Conservation (phyloP, 2,329 filamentous ascomycete genomes). For the Aspergillus novofumigatus region DNA sequence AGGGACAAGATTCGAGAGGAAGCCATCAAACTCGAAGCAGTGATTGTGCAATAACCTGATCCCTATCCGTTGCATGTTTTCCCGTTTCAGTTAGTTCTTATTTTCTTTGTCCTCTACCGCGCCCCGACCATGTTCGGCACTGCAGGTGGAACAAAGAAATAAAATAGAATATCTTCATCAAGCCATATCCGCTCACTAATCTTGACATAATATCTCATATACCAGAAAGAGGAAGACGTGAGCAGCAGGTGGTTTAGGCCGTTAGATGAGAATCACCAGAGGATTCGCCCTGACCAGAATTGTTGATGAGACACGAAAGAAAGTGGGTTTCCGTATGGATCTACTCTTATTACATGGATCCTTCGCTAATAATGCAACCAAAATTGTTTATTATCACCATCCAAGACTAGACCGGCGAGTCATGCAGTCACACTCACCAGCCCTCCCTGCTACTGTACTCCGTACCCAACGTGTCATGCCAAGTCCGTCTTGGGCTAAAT, state of each 20-base stretch:
- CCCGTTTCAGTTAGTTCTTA: not conserved
- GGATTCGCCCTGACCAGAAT: slow-evolving; percentile 1
- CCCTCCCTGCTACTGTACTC: not conserved
- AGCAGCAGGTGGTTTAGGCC: not conserved
- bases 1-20: not conserved
- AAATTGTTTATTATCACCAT: not conserved
- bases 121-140: not conserved
- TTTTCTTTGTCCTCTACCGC: not conserved
- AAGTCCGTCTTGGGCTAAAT: no score
- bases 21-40: not conserved
- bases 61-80: not conserved
- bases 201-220: not conserved
- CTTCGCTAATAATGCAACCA: not conserved
- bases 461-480: no score
- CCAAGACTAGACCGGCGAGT: not conserved
- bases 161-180: not conserved
- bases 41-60: not conserved
- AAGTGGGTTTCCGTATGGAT: not conserved
- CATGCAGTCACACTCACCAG: not conserved
- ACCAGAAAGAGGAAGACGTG: not conserved
- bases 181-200: not conserved
- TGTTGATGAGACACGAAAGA: not conserved
- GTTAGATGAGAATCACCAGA: not conserved
- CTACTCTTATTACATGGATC: not conserved
- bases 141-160: not conserved